Base-by-base conservation (phyloP, 2,329 filamentous ascomycete species). In the Beauveria asiatica region DNA sequence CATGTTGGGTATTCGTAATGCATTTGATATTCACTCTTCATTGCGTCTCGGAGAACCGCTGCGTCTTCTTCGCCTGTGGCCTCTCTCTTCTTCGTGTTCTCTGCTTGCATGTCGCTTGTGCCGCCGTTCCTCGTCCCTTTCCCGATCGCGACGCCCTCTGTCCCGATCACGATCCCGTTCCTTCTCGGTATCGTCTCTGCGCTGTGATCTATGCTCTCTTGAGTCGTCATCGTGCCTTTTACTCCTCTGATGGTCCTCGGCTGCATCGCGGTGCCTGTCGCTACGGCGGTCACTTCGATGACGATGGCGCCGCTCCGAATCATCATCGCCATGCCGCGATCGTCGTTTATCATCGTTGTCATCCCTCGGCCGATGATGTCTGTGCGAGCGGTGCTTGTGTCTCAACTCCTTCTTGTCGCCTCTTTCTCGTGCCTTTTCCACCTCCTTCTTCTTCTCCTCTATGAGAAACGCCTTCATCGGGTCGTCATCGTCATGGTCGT, bases 391-490 rank as follows among this genome's bases (percentile, higher is more conserved):
- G 62, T 74, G 75, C 54, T 73, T 75, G 60, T 78, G 82, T 71
- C 68, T 75, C 63, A 76, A 77, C 62, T 78, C 75, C 65, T 74
- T 79, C 67, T 76, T 81, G 16, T 80, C 77, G 61, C 78, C 66
- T 69, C 74, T 69, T 73, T 81, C 79, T 78, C 66, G 74, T 3
- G 90, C 92, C 61, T 83, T 82, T 59, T 88, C 85, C 13, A 96
- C 83, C 71, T 96, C 90, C 70, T 91, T 90, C 74, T 89, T 92
- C 81, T 97, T 97, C 74, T 96, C 89, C 64, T 93, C 84, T 56
- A 97, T 85, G 64, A 97, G 71, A 67, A 90, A 97, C 42, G 84
- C 85, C 74, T 96, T 97, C 94, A 99, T 99, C 0, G 94, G 94
- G 72, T 99, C 94, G 63, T 97, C 93, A 25, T 97, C 92, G 65